Evolutionary conservation across 2,329 filamentous ascomycete species (phyloP).

Genomic region (Exserohilum turcica): DNA sequence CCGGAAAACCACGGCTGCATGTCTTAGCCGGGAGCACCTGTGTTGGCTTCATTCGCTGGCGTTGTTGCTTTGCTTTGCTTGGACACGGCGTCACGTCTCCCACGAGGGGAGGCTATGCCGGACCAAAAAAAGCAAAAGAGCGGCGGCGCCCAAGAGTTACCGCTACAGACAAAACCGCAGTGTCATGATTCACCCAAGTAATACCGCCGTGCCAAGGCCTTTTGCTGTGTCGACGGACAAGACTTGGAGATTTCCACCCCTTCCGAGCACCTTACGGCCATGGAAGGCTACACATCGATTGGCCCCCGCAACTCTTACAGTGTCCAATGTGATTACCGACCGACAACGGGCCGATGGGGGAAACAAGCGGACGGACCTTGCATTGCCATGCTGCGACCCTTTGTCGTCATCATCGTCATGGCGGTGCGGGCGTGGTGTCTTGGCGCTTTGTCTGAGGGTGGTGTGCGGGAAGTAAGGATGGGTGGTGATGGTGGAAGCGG

Average conservation of each 20-base stretch:
- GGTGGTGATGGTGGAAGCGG: background rate
- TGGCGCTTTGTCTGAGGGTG: background rate
- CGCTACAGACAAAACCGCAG: background rate
- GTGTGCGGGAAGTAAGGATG: background rate
- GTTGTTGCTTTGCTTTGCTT: no score
- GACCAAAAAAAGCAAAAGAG: no score
- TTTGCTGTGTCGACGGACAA: background rate
- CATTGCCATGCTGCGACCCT: background rate
- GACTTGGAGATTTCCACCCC: background rate
- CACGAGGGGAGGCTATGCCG: no score
- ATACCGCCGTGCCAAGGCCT: background rate
- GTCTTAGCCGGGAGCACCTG: no score
- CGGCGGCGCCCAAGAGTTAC: no score
- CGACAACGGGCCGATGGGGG: constrained; percentile 11
- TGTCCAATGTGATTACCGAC: background rate
- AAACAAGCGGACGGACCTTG: background rate
- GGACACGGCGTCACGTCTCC: no score
- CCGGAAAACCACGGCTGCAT: no score
- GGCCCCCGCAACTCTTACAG: no score
- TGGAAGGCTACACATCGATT: no score
- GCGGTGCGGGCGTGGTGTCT: background rate
- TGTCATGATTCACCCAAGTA: background rate
- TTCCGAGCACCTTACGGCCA: no score
- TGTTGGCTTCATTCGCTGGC: no score
- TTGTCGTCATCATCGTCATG: constrained; percentile 4